Base-by-base conservation (phyloP, 2,329 filamentous ascomycete genomes). In the Byssochlamys sp. region DNA sequence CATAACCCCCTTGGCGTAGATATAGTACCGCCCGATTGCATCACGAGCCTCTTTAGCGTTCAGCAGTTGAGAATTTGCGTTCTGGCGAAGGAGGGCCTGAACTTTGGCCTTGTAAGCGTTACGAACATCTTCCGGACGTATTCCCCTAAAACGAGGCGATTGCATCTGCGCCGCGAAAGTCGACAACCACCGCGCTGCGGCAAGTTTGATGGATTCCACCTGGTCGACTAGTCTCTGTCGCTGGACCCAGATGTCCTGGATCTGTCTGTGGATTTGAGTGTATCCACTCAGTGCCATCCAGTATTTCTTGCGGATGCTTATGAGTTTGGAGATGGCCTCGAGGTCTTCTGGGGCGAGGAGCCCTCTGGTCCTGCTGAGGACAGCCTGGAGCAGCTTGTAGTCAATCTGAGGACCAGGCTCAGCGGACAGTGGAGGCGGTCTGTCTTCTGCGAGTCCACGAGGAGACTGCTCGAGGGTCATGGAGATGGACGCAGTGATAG, bases 401-500 rank as follows among this genome's bases (percentile, higher is more conserved):
- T 62, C 53, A 50, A 63, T 45, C 11, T 48, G 28, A 3, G 54
- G 56, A 19, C 55, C 56, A 7, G 61, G 61, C 51, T 63, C 60
- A 26, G 27, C 58, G 49, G 54, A 49, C 48, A 52, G 53, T 10
- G 49, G 48, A 49, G 52, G n/a, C 24, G 45, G 54, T 33, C 52
- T 53, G 55, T 52, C 14, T 9, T 35, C 26, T 27, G 33, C 25
- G 26, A 57, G 12, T n/a, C 52, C 25, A 25, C 35, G 26, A 45
- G 29, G 27, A n/a, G 54, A 26, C 24, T 19, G 48, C 19, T 57
- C 57, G 55, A 59, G 48, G 26, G 51, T 29, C 14, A 51, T 29
- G 50, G 29, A 53, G 39, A 59, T 50, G 9, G 55, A 26, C 2
- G 53, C 29, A 12, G 55, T 29, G 25, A 52, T 12, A 24, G 52